These are phyloP conservation scores for Cordyceps tenuipes DNA, from an alignment of 2,329 filamentous ascomycete species.

Conservation along the genomic window DNA sequence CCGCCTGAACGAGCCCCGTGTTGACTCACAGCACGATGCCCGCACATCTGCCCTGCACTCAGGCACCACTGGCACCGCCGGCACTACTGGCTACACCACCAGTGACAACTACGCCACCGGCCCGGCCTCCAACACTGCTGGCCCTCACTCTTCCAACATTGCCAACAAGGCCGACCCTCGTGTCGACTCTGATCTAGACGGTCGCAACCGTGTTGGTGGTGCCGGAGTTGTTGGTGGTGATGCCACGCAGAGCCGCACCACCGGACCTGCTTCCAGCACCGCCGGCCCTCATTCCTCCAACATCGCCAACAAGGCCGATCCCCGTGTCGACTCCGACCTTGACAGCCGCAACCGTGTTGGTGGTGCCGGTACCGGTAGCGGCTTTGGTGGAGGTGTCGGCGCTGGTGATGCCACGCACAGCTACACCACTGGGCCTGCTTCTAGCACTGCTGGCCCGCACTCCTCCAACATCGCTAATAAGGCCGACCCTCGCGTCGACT, in stretches of 20 bases:
- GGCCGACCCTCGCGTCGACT: conserved; percentile 43
- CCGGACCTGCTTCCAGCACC: conserved; percentile 15
- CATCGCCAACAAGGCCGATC: conserved; percentile 40
- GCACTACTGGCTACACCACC: conserved; percentile 19
- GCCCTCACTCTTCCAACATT: conserved; percentile 34
- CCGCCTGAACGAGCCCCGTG: conserved; percentile 23
- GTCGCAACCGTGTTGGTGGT: conserved; percentile 18
- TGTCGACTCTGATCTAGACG: conserved; percentile 42
- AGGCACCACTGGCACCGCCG: conserved; percentile 16
- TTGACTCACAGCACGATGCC: conserved; percentile 44
- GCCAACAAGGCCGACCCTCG: conserved; percentile 43
- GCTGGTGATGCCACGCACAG: neutral
- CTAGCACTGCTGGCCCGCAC: conserved; percentile 32
- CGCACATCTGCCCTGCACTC: conserved; percentile 24
- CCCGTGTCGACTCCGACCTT: conserved; percentile 44
- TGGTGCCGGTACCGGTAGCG: no score
- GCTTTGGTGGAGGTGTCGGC: neutral
- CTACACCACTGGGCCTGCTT: conserved; percentile 14
- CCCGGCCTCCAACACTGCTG: conserved; percentile 17
- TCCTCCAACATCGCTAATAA: conserved; percentile 37
- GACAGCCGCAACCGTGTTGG: conserved; percentile 28
- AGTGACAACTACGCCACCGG: conserved; percentile 12
- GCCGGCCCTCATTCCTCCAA: conserved; percentile 36
- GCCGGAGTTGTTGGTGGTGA: neutral
- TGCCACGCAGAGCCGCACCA: conserved; percentile 12